Conservation (phyloP, 2,329 filamentous ascomycete genomes). For the Arthrinium phaeospermum region DNA sequence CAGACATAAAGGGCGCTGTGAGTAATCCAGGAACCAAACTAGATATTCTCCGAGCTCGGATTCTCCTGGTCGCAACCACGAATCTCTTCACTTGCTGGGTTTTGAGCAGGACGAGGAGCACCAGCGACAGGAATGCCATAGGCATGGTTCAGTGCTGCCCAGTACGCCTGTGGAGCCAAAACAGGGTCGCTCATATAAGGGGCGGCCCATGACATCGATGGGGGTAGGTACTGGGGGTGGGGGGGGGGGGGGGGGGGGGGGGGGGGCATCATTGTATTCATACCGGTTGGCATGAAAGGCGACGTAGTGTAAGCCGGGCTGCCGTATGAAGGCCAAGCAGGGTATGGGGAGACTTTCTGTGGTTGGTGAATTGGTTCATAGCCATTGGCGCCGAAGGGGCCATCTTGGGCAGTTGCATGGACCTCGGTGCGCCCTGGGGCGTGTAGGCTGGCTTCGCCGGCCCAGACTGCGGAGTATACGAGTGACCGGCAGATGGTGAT, state of each 20-base stretch:
- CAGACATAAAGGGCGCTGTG: too few species aligned
- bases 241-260: neutral
- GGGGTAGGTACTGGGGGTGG: neutral
- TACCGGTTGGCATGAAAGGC: neutral
- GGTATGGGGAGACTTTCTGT: neutral
- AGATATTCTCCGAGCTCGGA: too few species aligned
- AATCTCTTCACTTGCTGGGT: neutral
- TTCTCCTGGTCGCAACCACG: too few species aligned
- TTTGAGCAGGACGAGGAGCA: neutral
- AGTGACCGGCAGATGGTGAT: too few species aligned
- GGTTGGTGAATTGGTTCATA: neutral
- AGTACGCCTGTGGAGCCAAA: constrained; percentile 22
- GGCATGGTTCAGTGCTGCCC: neutral
- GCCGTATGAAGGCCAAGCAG: neutral
- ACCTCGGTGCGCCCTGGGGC: too few species aligned
- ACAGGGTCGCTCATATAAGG: constrained; percentile 36
- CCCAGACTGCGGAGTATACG: too few species aligned
- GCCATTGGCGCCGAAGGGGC: neutral
- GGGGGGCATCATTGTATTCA: neutral
- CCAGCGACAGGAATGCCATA: neutral
- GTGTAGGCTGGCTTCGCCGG: too few species aligned
- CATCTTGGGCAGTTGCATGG: too few species aligned
- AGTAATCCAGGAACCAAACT: too few species aligned
- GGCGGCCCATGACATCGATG: constrained; percentile 29
- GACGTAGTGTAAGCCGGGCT: neutral